Conservation (phyloP, 2,329 filamentous ascomycete species). For the Pseudopyrenochaeta lycopersici region DNA sequence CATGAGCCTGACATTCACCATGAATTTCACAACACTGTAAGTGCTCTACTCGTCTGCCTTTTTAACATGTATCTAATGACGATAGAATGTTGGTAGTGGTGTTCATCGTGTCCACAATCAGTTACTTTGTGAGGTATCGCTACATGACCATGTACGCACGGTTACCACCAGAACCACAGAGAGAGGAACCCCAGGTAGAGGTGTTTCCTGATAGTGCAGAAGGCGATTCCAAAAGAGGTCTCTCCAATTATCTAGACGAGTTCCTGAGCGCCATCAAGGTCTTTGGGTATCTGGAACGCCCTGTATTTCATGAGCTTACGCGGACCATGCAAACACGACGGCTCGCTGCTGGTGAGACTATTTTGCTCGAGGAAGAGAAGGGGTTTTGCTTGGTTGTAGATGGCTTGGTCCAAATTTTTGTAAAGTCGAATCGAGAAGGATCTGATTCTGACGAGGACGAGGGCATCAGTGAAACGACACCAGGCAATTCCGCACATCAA, state of each 20-base stretch:
- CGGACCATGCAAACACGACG: conserved; percentile 98
- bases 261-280: conserved; percentile 99
- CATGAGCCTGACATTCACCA: conserved; percentile 93
- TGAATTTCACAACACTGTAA: conserved; percentile 97
- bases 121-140: conserved; percentile 94
- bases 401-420: conserved; percentile 95
- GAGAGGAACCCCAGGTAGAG: conserved; percentile 95
- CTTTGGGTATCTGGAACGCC: conserved; percentile 94
- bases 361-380: conserved; percentile 96
- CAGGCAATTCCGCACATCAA: conserved; percentile 67
- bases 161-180: conserved; percentile 90
- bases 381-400: conserved; percentile 98
- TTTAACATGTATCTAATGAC: conserved; percentile 33
- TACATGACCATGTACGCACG: conserved; percentile 97
- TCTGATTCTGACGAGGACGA: conserved; percentile 55
- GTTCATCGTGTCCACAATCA: conserved; percentile 81
- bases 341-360: conserved; percentile 92
- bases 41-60: conserved; percentile 35
- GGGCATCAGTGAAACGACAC: conserved; percentile 54
- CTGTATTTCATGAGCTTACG: conserved; percentile 97
- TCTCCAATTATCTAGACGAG: conserved; percentile 97
- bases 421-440: conserved; percentile 76
- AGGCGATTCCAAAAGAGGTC: conserved; percentile 84
- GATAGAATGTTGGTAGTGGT: conserved; percentile 70
- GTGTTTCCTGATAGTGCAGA: conserved; percentile 94